Evolutionary conservation across 208 protist species (phyloP), one percentile per base, ranked within the genome.

Genomic region (Crithidia bombi): DNA sequence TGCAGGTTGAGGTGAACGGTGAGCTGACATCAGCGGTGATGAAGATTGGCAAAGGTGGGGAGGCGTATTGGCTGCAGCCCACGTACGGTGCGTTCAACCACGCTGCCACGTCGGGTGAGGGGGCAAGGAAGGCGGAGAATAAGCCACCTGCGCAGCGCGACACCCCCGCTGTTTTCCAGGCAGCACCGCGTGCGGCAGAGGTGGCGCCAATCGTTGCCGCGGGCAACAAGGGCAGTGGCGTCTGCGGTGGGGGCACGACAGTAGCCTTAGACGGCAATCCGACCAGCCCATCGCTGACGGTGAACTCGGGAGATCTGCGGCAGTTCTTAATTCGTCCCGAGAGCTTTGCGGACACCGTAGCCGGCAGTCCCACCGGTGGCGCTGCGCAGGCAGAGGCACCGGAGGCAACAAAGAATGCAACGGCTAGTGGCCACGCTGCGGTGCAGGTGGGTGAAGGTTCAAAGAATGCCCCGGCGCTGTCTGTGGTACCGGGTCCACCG

Each of bases 1-100:
- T 99, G 30, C 74, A 83, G 59, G 91, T 99, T n/a, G 81, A 91
- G 64, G 97, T 99, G 9, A 99, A 99, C 65, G 93, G 85, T 14
- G 58, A 87, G 39, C 59, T 86, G 28, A 97, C 94, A 3, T 55
- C 74, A 10, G 78, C 98, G 0, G 82, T 92, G 17, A 99, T 99
- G 98, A 97, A 98, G 46, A 87, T 99, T 17, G 97, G 97, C 41
- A 72, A 87, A 3, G 93, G 89, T 9, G 98, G 98, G 15, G 96
- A 98, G 68, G 93, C 94, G 17, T 98, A 93, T 77, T 99, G 98
- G 86, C 73, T 98, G 56, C 78, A 83, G 57, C 84, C 80, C 10
- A 91, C 81, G 15, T 86, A 86, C 54, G 65, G 61, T 9, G 46
- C 49, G 25, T 73, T 70, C 36, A 51, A 43, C 3, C 28, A 49